Conservation (phyloP, 208 protist species). For the Tetramitus jugosus region DNA sequence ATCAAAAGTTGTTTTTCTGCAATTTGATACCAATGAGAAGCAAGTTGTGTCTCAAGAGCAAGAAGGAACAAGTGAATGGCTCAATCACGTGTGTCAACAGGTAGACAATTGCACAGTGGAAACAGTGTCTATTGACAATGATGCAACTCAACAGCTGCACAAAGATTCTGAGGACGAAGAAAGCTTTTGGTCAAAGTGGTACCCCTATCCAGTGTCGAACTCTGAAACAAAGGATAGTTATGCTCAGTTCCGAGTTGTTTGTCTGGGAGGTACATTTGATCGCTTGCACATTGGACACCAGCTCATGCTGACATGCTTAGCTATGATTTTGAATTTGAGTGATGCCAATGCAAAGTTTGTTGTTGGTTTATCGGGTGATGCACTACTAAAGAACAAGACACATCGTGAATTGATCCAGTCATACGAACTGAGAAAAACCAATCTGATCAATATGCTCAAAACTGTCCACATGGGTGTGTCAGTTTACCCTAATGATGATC, state of each 20-base stretch:
- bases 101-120: no score
- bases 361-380: slow-evolving; percentile 21
- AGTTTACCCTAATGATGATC: neutral
- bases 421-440: slow-evolving; percentile 11
- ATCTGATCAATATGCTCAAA: no score
- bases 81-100: no score
- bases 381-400: slow-evolving; percentile 27
- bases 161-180: no score
- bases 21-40: no score
- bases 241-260: slow-evolving; percentile 9
- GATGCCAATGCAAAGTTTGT: slow-evolving; percentile 13
- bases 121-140: no score
- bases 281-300: slow-evolving; percentile 31
- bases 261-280: slow-evolving; percentile 34
- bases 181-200: no score
- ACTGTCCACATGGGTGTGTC: neutral
- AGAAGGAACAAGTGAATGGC: no score
- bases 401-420: slow-evolving; percentile 24
- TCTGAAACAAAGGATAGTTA: neutral
- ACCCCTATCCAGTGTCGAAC: no score
- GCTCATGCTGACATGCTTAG: slow-evolving; percentile 3
- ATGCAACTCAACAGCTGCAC: no score
- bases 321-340: slow-evolving; percentile 6
- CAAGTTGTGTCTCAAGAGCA: no score
- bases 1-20: no score